phyloP scores from a whole-genome alignment of 371 early-diverging fungal genomes.

The Coemansia sp. region DNA sequence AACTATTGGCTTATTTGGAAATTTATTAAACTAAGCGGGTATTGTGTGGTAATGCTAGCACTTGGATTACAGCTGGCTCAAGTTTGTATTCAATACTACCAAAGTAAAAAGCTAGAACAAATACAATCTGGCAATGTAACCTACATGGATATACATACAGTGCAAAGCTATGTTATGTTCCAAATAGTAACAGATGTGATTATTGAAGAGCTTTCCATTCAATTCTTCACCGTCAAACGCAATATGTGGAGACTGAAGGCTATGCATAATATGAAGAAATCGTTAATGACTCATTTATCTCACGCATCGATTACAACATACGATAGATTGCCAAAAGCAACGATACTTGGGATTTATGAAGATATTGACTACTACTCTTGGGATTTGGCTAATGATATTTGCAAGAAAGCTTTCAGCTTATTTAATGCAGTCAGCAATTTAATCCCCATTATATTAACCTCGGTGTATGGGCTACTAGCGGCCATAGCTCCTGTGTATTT shows the following conservation, averaged over 20 bases:
- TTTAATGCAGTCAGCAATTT: neutral
- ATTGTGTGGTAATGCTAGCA: neutral
- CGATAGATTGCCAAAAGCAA: constrained; percentile 14
- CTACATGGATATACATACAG: neutral
- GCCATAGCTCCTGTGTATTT: neutral
- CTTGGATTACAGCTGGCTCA: neutral
- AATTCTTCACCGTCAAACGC: neutral
- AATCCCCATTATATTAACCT: neutral
- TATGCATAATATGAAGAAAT: neutral
- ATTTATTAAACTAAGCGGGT: constrained; percentile 1
- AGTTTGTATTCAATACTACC: neutral
- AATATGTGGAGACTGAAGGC: neutral
- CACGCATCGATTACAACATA: constrained; percentile 11
- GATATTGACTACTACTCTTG: neutral
- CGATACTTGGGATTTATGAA: neutral
- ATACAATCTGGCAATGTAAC: neutral
- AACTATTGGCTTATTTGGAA: neutral
- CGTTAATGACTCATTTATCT: neutral
- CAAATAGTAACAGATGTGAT: neutral
- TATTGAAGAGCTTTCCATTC: neutral
- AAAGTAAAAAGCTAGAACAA: neutral
- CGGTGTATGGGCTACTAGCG: neutral
- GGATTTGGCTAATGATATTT: neutral
- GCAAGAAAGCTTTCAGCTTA: neutral
- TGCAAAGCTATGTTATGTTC: neutral